These are phyloP conservation scores for Arabidopsis hybrid DNA, from an alignment of 441 rosid genomes.

Conservation along the genomic window DNA sequence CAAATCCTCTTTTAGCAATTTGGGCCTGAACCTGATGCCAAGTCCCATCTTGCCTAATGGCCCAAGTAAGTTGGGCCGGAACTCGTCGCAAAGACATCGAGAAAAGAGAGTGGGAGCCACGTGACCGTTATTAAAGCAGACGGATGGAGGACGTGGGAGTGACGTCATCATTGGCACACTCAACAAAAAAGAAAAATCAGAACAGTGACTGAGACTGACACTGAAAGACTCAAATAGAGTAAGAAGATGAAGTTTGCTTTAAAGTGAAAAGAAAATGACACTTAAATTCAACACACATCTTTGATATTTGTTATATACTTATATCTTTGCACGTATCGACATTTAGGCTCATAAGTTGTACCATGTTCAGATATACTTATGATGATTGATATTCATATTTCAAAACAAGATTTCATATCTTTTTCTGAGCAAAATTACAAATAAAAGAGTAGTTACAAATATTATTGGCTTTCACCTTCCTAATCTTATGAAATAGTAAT, in stretches of 20 bases:
- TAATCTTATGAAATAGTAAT: not conserved
- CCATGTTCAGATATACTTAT: not conserved
- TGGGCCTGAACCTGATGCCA: too few species aligned
- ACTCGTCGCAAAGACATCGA: not conserved
- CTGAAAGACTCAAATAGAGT: constrained; percentile 13
- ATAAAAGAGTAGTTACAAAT: not conserved
- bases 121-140: constrained; percentile 11
- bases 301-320: not conserved
- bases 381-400: not conserved
- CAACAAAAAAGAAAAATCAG: not conserved
- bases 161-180: constrained; percentile 38
- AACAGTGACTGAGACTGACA: constrained; percentile 33
- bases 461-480: not conserved
- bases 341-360: not conserved
- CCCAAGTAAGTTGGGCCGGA: constrained; percentile 6
- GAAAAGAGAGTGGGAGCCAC: not conserved
- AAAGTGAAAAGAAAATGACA: constrained; percentile 1
- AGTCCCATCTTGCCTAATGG: too few species aligned
- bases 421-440: constrained; percentile 12
- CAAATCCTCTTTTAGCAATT: not conserved
- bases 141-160: constrained; percentile 19
- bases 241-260: constrained; percentile 11
- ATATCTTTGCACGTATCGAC: not conserved
- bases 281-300: not conserved
- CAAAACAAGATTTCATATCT: not conserved